Base-by-base conservation (phyloP, 768 basidiomycete species). In the Dacryopinax spathularia region DNA sequence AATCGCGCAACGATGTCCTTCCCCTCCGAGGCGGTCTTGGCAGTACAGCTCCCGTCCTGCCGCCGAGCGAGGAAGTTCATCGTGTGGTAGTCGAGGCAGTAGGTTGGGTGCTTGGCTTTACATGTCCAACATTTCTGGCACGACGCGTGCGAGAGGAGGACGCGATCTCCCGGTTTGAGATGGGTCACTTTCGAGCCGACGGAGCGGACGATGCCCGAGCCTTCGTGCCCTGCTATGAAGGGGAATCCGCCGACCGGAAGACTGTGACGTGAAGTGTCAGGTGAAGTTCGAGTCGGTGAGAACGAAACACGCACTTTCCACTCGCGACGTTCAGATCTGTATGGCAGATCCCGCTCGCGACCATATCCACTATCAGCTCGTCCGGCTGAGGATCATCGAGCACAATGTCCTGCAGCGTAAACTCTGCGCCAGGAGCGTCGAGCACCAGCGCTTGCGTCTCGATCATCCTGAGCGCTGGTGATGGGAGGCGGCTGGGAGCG, bases 271-370 rank as follows among this genome's bases (percentile, higher is more conserved):
- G 9, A 44, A 10, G 9, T 29, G 6, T 25, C 48, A 56, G 48
- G 31, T 56, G 25, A 4, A 29, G 5, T 9, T 18, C 9, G 13
- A 10, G 48, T 9, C 9, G 13, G 22, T 15, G 43, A 22, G 22
- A 22, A 7, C 7, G 10, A 44, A 22, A 22, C 13, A 56, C 48
- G 48, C 18, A 56, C 48, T 56, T 29, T 31, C 48, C 48, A 56
- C 48, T 56, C 15, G 48, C 48, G 20, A 56, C 48, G 5, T 56
- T 56, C 5, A 56, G 48, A 29, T 56, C 48, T 20, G 48, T 56
- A 56, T 56, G 48, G 31, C 48, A 56, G 25, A 56, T 56, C 48
- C 48, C 48, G 25, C 48, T 56, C 48, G 48, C 48, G 48, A 56
- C 48, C 48, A 56, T 56, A 29, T 56, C 48, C 29, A 56, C 48